Base-by-base conservation (phyloP, 768 basidiomycete species). In the Lactarius evosmus region DNA sequence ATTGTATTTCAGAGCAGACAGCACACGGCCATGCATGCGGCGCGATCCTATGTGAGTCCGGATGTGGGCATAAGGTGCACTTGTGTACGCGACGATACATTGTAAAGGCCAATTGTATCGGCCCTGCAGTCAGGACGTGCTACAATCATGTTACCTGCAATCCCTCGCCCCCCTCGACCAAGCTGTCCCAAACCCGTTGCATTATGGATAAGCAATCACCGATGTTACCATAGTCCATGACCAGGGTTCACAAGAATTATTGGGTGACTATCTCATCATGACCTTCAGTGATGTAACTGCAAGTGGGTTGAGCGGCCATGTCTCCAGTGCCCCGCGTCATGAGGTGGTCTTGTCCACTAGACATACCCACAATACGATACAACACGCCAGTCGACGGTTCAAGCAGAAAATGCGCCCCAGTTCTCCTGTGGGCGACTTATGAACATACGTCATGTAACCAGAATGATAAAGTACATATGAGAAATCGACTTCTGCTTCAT, bases 1-100 rank as follows among this genome's bases (percentile, higher is more conserved):
- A 29, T 60, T 33, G 9, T 54, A 29, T 59, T 52, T 40, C 34
- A 16, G 17, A 53, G 52, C 46, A 46, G 22, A 46, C 44, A 46
- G 32, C 53, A 19, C 9, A 27, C 33, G 19, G 33, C 33, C 30
- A 25, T n/a, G 36, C 25, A 29, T 56, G 61, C n/a, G 17, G 25
- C 5, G 50, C 30, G 44, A 17, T n/a, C 12, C n/a, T 32, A 25
- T 2, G 22, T 53, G 50, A 53, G 12, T 36, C 22, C 17, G 56
- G 32, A 40, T 51, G 36, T 44, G 29, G 30, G n/a, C 14, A 2
- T 52, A 49, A 22, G 29, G 29, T 34, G 32, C 25, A 25, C 29
- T 56, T 40, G 29, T 32, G 32, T 9, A 49, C 17, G 46, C 27
- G n/a, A 19, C n/a, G 34, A 25, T 3, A 38, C 11, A 17, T 9